Conservation (phyloP, 2,329 filamentous ascomycete genomes). For the Fusarium sp. region DNA sequence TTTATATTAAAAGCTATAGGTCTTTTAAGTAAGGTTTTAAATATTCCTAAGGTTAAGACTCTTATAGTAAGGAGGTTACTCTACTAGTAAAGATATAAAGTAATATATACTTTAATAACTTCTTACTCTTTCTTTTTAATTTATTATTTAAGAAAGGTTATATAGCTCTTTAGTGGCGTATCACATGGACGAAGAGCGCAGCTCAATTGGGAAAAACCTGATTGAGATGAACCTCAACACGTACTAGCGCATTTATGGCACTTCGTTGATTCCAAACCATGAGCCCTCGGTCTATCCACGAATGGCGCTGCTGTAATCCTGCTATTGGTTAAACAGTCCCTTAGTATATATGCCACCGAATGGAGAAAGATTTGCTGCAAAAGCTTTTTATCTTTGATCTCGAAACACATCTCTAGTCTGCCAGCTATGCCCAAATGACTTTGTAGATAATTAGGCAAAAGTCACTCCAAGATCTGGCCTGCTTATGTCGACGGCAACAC, state of each 20-base stretch:
- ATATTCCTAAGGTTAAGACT: no score
- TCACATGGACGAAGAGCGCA: not conserved
- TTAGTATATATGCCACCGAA: not conserved
- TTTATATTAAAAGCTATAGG: no score
- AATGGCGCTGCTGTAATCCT: rapidly evolving
- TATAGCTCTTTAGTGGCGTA: no score
- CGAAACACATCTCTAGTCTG: no score
- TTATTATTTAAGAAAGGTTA: no score
- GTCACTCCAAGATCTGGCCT: rapidly evolving
- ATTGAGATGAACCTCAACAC: not conserved
- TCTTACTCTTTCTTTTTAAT: no score
- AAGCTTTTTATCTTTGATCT: no score
- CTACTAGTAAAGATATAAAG: no score
- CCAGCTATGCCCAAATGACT: no score
- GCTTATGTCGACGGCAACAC: not conserved
- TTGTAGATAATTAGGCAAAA: not conserved
- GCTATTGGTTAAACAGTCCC: rapidly evolving
- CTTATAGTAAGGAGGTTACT: no score
- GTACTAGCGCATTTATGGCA: not conserved
- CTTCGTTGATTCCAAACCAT: not conserved
- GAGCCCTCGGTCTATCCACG: rapidly evolving
- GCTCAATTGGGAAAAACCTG: rapidly evolving
- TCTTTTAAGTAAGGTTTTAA: no score
- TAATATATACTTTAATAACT: no score
- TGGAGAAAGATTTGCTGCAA: not conserved